Conservation (phyloP, 192 early-diverging fungal genomes). For the Lunasporangiospora selenospora region DNA sequence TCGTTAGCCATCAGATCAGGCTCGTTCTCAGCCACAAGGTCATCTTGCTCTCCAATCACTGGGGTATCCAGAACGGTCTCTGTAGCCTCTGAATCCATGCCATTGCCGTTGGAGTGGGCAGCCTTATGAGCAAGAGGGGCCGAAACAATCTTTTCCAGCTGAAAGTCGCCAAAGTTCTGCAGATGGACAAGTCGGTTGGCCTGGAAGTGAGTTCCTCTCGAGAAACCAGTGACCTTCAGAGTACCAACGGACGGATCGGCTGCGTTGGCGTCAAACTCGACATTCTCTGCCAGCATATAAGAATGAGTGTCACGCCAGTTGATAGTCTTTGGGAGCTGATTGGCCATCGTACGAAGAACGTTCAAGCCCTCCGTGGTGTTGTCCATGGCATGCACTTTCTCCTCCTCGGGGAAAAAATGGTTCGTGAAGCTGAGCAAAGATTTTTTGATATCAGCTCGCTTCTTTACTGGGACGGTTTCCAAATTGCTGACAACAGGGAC, state of each 20-base stretch:
- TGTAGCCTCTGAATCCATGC: conserved; percentile 53
- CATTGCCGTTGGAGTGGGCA: conserved; percentile 40
- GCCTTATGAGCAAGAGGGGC: conserved; percentile 20
- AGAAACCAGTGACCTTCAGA: conserved; percentile 84
- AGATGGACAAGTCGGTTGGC: conserved; percentile 94
- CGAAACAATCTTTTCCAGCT: conserved; percentile 72
- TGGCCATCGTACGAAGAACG: conserved; percentile 78
- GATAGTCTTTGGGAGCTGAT: conserved; percentile 78
- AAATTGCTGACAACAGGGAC: conserved; percentile 80
- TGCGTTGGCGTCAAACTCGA: conserved; percentile 67
- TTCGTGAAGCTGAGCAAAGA: conserved; percentile 85
- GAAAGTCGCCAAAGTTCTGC: conserved; percentile 94
- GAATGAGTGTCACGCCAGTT: conserved; percentile 88
- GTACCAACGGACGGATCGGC: conserved; percentile 62
- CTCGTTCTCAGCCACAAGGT: conserved; percentile 85
- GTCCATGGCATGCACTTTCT: conserved; percentile 73
- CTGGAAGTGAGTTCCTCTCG: conserved; percentile 84
- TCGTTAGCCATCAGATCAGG: conserved; percentile 90
- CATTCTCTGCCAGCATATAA: conserved; percentile 86
- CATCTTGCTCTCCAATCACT: conserved; percentile 74
- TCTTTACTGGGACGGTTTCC: conserved; percentile 65
- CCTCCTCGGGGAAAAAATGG: conserved; percentile 87
- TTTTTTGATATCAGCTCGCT: conserved; percentile 78
- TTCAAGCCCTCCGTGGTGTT: conserved; percentile 65
- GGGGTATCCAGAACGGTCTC: conserved; percentile 72